phyloP scores from a whole-genome alignment of 495 filamentous ascomycete species.

The Trichoderma virens region DNA sequence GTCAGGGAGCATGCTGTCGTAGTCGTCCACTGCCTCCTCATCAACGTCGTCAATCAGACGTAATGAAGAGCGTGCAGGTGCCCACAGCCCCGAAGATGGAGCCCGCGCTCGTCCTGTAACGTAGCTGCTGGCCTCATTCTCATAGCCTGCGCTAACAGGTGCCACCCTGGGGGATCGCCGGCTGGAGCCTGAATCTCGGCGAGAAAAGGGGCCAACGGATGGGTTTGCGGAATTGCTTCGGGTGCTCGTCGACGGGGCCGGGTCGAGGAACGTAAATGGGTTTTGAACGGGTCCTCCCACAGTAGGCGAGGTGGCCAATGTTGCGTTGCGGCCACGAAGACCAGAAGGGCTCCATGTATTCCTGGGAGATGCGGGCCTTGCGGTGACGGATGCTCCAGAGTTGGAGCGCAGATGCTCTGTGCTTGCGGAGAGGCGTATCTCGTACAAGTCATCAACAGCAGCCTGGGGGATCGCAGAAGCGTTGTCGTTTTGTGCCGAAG shows the following conservation, averaged over 20 bases:
- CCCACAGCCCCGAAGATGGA: constrained; percentile 21
- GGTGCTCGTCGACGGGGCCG: neutral
- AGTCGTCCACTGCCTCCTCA: constrained; percentile 27
- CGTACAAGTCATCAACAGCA: constrained; percentile 54
- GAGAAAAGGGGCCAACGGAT: constrained; percentile 22
- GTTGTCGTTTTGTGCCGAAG: constrained; percentile 21
- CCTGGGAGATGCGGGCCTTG: constrained; percentile 18
- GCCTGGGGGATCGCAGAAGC: constrained; percentile 19
- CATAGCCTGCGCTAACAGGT: neutral
- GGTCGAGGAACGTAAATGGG: constrained; percentile 4
- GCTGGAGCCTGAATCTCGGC: constrained; percentile 11
- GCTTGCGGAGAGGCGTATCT: constrained; percentile 67
- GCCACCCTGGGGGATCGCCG: constrained; percentile 13
- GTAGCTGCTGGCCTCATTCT: neutral
- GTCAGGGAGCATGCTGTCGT: constrained; percentile 39
- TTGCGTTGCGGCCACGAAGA: constrained; percentile 19
- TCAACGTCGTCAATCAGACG: constrained; percentile 26
- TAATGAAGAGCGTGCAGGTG: constrained; percentile 21
- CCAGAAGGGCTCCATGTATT: constrained; percentile 12
- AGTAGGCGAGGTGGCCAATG: constrained; percentile 12
- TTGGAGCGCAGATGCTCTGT: constrained; percentile 67
- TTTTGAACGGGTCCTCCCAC: constrained; percentile 11
- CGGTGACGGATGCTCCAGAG: constrained; percentile 26
- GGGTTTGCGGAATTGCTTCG: constrained; percentile 22
- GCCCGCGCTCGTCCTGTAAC: neutral